phyloP scores from a whole-genome alignment of 352 stramenopile species.

The Thalassiosira hispida region DNA sequence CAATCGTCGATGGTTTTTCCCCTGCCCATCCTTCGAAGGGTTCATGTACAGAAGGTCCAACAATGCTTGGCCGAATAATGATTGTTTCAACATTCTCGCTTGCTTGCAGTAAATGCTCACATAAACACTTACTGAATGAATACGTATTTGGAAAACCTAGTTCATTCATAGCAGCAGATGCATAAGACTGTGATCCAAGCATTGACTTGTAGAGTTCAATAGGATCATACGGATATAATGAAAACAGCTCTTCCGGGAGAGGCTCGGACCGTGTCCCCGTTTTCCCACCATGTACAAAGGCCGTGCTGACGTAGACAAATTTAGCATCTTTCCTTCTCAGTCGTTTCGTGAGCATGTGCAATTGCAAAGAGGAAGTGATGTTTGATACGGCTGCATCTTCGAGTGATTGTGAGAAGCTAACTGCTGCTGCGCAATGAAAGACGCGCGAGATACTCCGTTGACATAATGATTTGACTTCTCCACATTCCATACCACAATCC shows the following conservation, averaged over 20 bases:
- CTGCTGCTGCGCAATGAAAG: slow-evolving; percentile 81
- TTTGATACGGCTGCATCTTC: slow-evolving; percentile 78
- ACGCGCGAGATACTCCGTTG: slow-evolving; percentile 73
- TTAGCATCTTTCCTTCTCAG: slow-evolving; percentile 55
- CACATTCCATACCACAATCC: slow-evolving; percentile 59
- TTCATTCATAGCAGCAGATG: slow-evolving; percentile 80
- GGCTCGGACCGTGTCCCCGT: slow-evolving; percentile 62
- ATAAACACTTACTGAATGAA: slow-evolving; percentile 87
- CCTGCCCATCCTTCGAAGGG: slow-evolving; percentile 85
- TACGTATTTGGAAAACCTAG: slow-evolving; percentile 86
- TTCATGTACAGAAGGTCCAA: slow-evolving; percentile 81
- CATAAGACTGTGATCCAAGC: slow-evolving; percentile 77
- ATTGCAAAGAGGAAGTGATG: slow-evolving; percentile 75
- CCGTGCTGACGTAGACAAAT: slow-evolving; percentile 85
- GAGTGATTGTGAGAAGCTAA: slow-evolving; percentile 82
- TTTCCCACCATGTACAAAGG: slow-evolving; percentile 82
- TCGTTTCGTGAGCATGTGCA: slow-evolving; percentile 78
- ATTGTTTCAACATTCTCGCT: slow-evolving; percentile 64
- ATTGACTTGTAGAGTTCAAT: slow-evolving; percentile 80
- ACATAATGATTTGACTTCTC: slow-evolving; percentile 47
- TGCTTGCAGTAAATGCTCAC: slow-evolving; percentile 82
- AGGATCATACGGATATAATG: slow-evolving; percentile 66
- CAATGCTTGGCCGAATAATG: slow-evolving; percentile 86
- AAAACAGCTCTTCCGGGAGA: slow-evolving; percentile 66
- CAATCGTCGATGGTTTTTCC: slow-evolving; percentile 84